Evolutionary conservation across 2,329 filamentous ascomycete species (phyloP).

Genomic region (Cytospora leucostoma): DNA sequence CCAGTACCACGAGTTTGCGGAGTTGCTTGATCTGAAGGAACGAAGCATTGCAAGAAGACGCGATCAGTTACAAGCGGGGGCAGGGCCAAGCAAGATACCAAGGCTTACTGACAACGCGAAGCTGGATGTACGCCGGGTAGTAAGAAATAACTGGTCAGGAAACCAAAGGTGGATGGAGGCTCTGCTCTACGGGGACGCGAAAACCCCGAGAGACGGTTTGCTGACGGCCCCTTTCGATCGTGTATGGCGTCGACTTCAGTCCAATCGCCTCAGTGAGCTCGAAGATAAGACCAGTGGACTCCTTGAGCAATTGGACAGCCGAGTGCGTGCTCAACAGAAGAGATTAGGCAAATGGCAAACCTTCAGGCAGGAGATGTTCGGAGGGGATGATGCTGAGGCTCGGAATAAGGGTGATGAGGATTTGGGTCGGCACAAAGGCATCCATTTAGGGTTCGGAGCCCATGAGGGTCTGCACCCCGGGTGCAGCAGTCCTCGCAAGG

Average conservation of each 20-base stretch:
- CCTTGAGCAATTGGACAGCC: slow-evolving; percentile 69
- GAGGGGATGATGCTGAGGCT: slow-evolving; percentile 34
- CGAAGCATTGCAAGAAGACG: slow-evolving; percentile 56
- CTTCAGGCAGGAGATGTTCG: slow-evolving; percentile 57
- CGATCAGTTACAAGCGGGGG: slow-evolving; percentile 43
- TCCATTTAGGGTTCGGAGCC: slow-evolving; percentile 56
- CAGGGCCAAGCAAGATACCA: background rate
- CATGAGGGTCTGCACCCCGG: slow-evolving; percentile 53
- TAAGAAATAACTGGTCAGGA: slow-evolving; percentile 78
- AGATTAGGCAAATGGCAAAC: slow-evolving; percentile 73
- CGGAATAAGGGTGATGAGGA: slow-evolving; percentile 31
- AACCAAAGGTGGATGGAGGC: slow-evolving; percentile 72
- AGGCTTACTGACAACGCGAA: slow-evolving; percentile 45
- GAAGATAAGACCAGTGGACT: slow-evolving; percentile 54
- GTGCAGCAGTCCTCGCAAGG: slow-evolving; percentile 36
- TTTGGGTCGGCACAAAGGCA: slow-evolving; percentile 40
- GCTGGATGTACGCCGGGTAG: slow-evolving; percentile 56
- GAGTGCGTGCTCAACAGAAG: slow-evolving; percentile 66
- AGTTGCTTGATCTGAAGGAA: slow-evolving; percentile 65
- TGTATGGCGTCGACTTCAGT: slow-evolving; percentile 69
- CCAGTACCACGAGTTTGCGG: slow-evolving; percentile 64
- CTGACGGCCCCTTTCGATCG: slow-evolving; percentile 67
- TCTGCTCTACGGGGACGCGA: slow-evolving; percentile 67
- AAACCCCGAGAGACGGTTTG: slow-evolving; percentile 60
- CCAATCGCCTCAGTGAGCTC: slow-evolving; percentile 58